These are phyloP conservation scores for Marasmius sp. DNA, from an alignment of 1,284 basidiomycete genomes.

Conservation along the genomic window DNA sequence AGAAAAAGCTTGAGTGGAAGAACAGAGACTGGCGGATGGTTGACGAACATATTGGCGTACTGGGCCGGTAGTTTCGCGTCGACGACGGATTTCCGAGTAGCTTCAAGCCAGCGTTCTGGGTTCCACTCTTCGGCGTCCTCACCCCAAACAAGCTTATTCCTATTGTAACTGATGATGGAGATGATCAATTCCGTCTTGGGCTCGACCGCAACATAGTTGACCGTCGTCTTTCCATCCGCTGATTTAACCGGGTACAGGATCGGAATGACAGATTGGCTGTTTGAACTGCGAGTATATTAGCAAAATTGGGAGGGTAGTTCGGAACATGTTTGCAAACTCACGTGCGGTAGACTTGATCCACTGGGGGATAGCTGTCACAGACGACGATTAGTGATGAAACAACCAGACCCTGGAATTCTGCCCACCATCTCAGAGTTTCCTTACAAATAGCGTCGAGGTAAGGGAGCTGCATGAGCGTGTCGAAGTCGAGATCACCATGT, in stretches of 20 bases:
- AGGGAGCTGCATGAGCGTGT: neutral
- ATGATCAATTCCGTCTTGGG: neutral
- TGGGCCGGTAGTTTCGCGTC: slow-evolving; percentile 1
- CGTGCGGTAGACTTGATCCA: neutral
- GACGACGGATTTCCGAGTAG: neutral
- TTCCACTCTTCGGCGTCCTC: slow-evolving; percentile 1
- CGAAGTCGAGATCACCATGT: neutral
- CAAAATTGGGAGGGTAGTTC: neutral
- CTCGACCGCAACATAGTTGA: neutral
- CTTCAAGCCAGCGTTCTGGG: slow-evolving; percentile 2
- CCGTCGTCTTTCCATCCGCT: neutral
- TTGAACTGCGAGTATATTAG: neutral
- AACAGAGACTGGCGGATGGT: neutral
- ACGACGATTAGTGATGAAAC: neutral
- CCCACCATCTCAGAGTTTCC: slow-evolving; percentile 3
- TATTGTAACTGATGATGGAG: neutral
- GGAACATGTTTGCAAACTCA: neutral
- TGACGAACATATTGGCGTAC: neutral
- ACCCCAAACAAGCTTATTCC: slow-evolving; percentile 2
- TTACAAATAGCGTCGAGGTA: slow-evolving; percentile 5
- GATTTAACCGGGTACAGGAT: neutral
- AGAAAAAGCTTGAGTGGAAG: neutral
- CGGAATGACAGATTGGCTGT: neutral
- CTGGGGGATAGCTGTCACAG: neutral
- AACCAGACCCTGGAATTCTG: neutral